phyloP scores from a whole-genome alignment of 164 flowering plant genomes.

The Annona cherimola region DNA sequence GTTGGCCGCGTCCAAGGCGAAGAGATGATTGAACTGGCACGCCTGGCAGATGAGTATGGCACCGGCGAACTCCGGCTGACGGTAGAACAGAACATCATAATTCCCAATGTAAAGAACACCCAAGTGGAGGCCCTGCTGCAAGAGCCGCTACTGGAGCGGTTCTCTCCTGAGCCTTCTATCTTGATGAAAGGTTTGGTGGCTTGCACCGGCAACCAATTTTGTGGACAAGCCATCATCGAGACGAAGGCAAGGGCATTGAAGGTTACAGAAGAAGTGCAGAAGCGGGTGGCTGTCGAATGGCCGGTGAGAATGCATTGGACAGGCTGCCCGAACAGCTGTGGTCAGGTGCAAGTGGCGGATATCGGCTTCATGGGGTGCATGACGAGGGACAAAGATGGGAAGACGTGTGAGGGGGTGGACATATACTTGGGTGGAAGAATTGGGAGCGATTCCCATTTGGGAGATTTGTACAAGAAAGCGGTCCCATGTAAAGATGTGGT shows the following conservation, averaged over 20 bases:
- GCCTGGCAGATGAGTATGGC: conserved; percentile 74
- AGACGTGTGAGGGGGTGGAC: conserved; percentile 71
- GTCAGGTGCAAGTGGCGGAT: conserved; percentile 93
- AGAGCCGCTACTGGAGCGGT: conserved; percentile 60
- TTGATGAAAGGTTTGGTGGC: conserved; percentile 86
- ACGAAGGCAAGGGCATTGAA: conserved; percentile 84
- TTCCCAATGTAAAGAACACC: conserved; percentile 73
- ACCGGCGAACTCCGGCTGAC: conserved; percentile 90
- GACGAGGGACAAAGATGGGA: conserved; percentile 71
- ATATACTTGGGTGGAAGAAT: conserved; percentile 82
- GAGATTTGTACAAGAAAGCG: conserved; percentile 65
- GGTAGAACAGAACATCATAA: conserved; percentile 89
- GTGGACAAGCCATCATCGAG: conserved; percentile 96
- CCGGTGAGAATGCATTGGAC: conserved; percentile 99
- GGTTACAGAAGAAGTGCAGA: conserved; percentile 76
- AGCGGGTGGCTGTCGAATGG: conserved; percentile 46
- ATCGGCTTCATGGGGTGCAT: conserved; percentile 98
- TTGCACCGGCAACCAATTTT: conserved; percentile 94
- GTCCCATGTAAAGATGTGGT: conserved; percentile 85
- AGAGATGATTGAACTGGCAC: conserved; percentile 90
- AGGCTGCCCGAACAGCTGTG: conserved; percentile 90
- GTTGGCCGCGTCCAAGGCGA: conserved; percentile 87
- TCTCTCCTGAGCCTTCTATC: conserved; percentile 68
- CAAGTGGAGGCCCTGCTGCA: conserved; percentile 50
- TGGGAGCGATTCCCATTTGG: conserved; percentile 87